A percentile compares a stretch with the other conserved stretches of the same genome.
Conservation (phyloP, 148 eudicot species). For the Heliosperma pusillum region DNA sequence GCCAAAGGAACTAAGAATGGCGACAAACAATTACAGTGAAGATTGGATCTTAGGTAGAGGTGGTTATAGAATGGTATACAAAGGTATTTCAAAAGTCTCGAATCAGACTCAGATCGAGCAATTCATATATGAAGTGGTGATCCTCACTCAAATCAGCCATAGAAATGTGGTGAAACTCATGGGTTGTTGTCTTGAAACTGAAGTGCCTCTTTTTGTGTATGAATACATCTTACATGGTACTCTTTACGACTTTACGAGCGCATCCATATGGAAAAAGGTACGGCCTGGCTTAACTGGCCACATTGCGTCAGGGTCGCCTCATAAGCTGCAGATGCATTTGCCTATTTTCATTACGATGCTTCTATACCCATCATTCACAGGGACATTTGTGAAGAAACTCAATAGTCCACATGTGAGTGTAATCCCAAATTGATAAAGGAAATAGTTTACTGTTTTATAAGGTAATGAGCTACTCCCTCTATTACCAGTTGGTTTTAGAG, state of each 20-base stretch:
- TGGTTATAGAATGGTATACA: conserved; percentile 25
- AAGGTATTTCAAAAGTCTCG: neutral
- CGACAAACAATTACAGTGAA: conserved; percentile 24
- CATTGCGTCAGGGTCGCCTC: conserved; percentile 21
- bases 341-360: conserved; percentile 24
- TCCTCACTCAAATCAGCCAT: conserved; percentile 23
- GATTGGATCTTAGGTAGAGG: conserved; percentile 18
- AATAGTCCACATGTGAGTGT: too few species aligned
- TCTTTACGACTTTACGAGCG: conserved; percentile 15
- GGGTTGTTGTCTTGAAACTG: conserved; percentile 27
- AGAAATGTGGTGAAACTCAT: conserved; percentile 25
- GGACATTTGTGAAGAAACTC: too few species aligned
- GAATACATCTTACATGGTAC: conserved; percentile 25
- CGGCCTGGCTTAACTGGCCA: conserved; percentile 24
- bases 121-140: conserved; percentile 22
- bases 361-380: conserved; percentile 22
- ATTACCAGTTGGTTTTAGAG: too few species aligned
- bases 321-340: conserved; percentile 22
- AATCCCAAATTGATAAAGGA: too few species aligned
- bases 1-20: conserved; percentile 1
- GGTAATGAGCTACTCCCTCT: too few species aligned
- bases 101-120: conserved; percentile 22
- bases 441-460: too few species aligned
- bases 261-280: neutral
- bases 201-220: conserved; percentile 21